Evolutionary conservation across 2,329 filamentous ascomycete genomes (phyloP).

Genomic region (Ceratocystis diversiconidia): DNA sequence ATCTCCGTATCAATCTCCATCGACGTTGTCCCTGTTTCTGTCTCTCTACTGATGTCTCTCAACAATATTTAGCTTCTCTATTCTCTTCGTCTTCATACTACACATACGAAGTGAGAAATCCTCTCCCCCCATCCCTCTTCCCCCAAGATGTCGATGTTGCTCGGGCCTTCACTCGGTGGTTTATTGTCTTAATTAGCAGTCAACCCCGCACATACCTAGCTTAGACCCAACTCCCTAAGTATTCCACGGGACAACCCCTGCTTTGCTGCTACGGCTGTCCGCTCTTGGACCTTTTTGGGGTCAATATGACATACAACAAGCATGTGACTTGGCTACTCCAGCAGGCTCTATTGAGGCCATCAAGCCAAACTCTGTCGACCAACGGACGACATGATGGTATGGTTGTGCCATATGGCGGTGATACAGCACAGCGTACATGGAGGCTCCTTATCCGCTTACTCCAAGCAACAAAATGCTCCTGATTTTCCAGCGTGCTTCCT

Average conservation of each 20-base stretch:
- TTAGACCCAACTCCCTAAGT: neutral
- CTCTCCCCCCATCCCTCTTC: neutral
- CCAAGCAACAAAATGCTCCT: neutral
- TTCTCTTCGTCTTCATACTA: neutral
- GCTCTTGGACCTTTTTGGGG: neutral
- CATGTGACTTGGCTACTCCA: neutral
- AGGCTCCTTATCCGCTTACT: neutral
- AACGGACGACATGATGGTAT: too few relatives aligned
- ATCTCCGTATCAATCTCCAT: neutral
- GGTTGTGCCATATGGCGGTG: too few relatives aligned
- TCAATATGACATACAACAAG: neutral
- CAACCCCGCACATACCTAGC: neutral
- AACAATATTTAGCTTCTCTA: neutral
- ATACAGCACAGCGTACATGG: neutral
- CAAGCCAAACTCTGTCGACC: too few relatives aligned
- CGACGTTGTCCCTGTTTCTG: neutral
- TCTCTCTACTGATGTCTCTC: neutral
- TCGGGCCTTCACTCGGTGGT: slow-evolving; percentile 5
- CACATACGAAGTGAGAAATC: neutral
- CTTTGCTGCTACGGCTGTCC: neutral
- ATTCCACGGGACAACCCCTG: neutral
- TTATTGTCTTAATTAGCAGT: neutral
- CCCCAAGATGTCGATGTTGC: neutral
- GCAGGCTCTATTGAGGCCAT: too few relatives aligned
- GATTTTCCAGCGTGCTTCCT: neutral